Evolutionary conservation across 768 basidiomycete species (phyloP).

Genomic region (Lepiota venenata): DNA sequence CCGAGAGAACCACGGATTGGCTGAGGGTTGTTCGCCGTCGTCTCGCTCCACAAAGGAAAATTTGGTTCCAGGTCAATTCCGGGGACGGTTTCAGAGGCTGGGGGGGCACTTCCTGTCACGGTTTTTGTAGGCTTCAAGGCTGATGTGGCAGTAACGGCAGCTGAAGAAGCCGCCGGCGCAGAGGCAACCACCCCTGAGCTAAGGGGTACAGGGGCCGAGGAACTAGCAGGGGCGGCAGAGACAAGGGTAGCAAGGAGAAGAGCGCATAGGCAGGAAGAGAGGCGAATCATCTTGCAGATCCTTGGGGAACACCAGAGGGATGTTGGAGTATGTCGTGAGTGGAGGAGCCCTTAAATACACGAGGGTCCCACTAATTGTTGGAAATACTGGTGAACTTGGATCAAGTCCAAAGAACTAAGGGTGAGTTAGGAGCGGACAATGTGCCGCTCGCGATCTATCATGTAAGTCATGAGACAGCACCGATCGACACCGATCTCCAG

Average conservation of each 20-base stretch:
- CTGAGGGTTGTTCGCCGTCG: slow-evolving; percentile 22
- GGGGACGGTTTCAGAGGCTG: slow-evolving; percentile 39
- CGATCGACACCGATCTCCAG: neutral
- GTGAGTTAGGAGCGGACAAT: neutral
- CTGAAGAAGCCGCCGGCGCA: slow-evolving; percentile 11
- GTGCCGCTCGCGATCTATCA: neutral
- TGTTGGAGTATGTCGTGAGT: neutral
- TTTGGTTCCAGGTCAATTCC: slow-evolving; percentile 43
- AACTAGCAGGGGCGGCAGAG: slow-evolving; percentile 22
- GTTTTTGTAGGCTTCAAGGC: slow-evolving; percentile 15
- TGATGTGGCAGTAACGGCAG: slow-evolving; percentile 14
- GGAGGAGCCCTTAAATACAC: slow-evolving; percentile 7
- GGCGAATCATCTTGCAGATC: slow-evolving; percentile 30
- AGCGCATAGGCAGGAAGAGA: slow-evolving; percentile 30
- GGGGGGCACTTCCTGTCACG: slow-evolving; percentile 17
- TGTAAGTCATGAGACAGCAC: neutral
- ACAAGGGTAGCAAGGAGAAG: slow-evolving; percentile 28
- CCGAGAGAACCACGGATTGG: slow-evolving; percentile 39
- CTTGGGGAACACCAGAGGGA: neutral
- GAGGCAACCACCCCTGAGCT: slow-evolving; percentile 17
- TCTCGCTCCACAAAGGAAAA: slow-evolving; percentile 31
- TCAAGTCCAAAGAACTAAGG: neutral
- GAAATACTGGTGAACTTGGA: neutral
- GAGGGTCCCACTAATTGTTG: neutral
- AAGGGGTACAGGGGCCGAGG: slow-evolving; percentile 15